Percentiles rank a stretch among this genome's conserved stretches.
phyloP scores from a whole-genome alignment of 345 rosid genomes.

The Brassica juncea region DNA sequence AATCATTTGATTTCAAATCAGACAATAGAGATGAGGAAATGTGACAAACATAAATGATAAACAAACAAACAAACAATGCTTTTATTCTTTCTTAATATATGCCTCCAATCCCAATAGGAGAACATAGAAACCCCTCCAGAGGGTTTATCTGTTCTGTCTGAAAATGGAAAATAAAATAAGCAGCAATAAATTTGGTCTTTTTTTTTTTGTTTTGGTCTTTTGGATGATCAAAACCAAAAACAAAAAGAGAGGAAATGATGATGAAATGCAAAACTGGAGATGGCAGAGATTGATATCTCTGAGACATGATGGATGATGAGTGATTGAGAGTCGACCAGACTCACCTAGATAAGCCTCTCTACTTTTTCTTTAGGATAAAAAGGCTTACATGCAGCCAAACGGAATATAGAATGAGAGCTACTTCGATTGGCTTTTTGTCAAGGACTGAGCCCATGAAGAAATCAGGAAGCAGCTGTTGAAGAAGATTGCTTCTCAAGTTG shows the following conservation, averaged over 20 bases:
- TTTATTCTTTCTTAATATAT: neutral
- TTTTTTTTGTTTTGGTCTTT: neutral
- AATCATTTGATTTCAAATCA: neutral
- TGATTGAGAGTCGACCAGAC: slow-evolving; percentile 37
- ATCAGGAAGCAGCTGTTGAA: slow-evolving; percentile 35
- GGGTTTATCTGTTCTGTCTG: neutral
- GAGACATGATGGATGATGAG: slow-evolving; percentile 30
- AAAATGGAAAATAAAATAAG: neutral
- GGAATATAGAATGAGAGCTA: neutral
- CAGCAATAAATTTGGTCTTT: neutral
- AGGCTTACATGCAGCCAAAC: slow-evolving; percentile 25
- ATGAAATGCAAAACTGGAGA: slow-evolving; percentile 41
- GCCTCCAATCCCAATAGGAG: neutral
- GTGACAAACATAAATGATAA: neutral
- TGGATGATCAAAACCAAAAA: neutral
- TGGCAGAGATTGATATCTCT: slow-evolving; percentile 36
- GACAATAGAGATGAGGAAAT: neutral
- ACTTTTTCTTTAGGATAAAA: neutral
- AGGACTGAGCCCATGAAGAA: neutral
- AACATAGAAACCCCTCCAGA: neutral
- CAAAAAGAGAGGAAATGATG: neutral
- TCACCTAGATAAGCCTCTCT: slow-evolving; percentile 20
- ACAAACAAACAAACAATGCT: neutral
- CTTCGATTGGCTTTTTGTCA: neutral
- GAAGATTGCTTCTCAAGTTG: slow-evolving; percentile 49